A percentile compares a stretch with the other conserved stretches of the same genome.
Evolutionary conservation across 148 eudicot genomes (phyloP).

Genomic region (Chenopodium quinoa): DNA sequence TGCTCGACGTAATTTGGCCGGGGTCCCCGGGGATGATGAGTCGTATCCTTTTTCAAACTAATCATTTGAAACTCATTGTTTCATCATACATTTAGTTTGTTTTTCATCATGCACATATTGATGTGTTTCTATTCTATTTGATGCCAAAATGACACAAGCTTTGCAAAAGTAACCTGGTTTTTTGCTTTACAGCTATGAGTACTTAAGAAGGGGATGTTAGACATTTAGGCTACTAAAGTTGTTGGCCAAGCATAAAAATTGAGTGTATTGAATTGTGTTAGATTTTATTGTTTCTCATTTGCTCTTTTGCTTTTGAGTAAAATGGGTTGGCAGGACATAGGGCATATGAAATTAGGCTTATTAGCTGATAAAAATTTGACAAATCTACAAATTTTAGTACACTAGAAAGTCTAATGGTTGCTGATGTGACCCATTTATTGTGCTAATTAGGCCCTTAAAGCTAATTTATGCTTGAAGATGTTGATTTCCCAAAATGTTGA

Average conservation of each 20-base stretch:
- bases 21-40: conserved; percentile 36
- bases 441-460: background rate
- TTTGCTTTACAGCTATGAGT: no score
- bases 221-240: no score
- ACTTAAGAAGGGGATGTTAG: background rate
- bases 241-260: background rate
- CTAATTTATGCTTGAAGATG: background rate
- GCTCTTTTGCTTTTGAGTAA: no score
- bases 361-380: background rate
- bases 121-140: background rate
- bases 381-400: background rate
- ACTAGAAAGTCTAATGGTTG: background rate
- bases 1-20: conserved; percentile 19
- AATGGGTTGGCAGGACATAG: background rate
- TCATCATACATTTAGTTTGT: background rate
- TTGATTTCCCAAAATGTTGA: background rate
- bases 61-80: background rate
- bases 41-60: conserved; percentile 60
- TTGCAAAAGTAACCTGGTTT: background rate
- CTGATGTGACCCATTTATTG: background rate
- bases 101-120: background rate
- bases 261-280: background rate
- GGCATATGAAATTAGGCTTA: background rate
- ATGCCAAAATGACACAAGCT: background rate
- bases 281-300: background rate